phyloP scores from a whole-genome alignment of 805 yeast genomes.

The Cyberlindnera euphorbiiphila region DNA sequence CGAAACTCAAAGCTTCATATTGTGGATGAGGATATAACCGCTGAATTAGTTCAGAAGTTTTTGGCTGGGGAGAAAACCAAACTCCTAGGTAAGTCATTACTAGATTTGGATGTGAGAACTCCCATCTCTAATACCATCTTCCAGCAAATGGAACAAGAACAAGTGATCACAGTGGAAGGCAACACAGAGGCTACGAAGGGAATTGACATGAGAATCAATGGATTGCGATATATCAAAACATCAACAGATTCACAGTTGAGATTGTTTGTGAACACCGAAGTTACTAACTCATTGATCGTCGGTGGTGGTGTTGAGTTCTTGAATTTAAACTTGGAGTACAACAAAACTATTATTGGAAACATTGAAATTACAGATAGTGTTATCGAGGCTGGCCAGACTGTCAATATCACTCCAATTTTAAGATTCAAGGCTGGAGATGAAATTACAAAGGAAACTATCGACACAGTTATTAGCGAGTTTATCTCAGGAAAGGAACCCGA shows the following conservation, averaged over 20 bases:
- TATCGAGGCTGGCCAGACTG: constrained; percentile 19
- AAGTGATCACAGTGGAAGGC: constrained; percentile 5
- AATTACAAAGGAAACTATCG: constrained; percentile 23
- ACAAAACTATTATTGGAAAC: constrained; percentile 34
- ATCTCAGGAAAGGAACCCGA: constrained; percentile 37
- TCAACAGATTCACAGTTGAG: constrained; percentile 27
- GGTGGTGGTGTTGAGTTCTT: constrained; percentile 27
- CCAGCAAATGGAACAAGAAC: constrained; percentile 15
- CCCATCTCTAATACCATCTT: constrained; percentile 24
- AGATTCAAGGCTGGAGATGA: constrained; percentile 22
- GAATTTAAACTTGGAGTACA: constrained; percentile 30
- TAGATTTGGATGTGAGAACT: constrained; percentile 25
- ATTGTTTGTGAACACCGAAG: constrained; percentile 30
- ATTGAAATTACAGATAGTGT: constrained; percentile 26
- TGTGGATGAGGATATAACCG: constrained; percentile 15
- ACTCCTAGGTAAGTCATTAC: constrained; percentile 3
- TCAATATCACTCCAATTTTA: constrained; percentile 16
- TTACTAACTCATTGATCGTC: constrained; percentile 33
- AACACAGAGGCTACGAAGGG: constrained; percentile 2
- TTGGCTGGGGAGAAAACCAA: constrained; percentile 9
- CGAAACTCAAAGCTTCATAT: constrained; percentile 19
- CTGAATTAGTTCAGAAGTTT: constrained; percentile 10
- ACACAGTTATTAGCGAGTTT: constrained; percentile 35
- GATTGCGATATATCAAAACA: constrained; percentile 26
- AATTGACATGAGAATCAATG: constrained; percentile 8